Evolutionary conservation across 148 eudicot species (phyloP).

Genomic region (Limonium bicolor): DNA sequence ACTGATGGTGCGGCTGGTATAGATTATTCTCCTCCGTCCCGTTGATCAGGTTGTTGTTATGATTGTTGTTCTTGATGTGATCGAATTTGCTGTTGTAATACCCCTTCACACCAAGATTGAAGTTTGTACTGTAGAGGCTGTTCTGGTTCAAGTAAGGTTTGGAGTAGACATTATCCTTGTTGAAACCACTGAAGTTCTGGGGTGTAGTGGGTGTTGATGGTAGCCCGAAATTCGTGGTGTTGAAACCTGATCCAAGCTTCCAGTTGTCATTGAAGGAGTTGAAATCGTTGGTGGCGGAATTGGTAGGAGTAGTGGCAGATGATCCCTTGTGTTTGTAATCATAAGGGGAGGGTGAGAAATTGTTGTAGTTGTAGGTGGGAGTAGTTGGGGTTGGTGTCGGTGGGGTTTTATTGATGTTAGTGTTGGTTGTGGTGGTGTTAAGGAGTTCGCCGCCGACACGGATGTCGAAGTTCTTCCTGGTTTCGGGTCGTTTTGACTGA

Average conservation of each 20-base stretch:
- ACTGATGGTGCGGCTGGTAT: slow-evolving; percentile 1
- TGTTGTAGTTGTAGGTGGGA: slow-evolving; percentile 4
- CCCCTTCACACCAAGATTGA: slow-evolving; percentile 18
- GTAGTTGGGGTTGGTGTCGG: background rate
- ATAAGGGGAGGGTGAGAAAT: background rate
- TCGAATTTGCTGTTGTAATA: slow-evolving; percentile 15
- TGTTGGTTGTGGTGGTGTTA: slow-evolving; percentile 3
- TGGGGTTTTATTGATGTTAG: slow-evolving; percentile 1
- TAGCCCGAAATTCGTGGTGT: slow-evolving; percentile 20
- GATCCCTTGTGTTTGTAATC: slow-evolving; percentile 4
- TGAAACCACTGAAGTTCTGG: slow-evolving; percentile 52
- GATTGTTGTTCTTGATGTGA: background rate
- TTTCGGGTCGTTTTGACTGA: slow-evolving; percentile 33
- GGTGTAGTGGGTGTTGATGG: background rate
- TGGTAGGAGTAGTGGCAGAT: no score
- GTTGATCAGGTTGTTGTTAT: slow-evolving; percentile 1
- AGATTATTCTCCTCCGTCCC: slow-evolving; percentile 21
- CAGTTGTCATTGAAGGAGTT: slow-evolving; percentile 23
- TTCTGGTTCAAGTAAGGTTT: slow-evolving; percentile 26
- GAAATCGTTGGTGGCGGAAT: slow-evolving; percentile 9
- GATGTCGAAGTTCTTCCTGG: slow-evolving; percentile 65
- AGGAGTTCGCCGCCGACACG: slow-evolving; percentile 34
- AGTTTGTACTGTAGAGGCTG: slow-evolving; percentile 14
- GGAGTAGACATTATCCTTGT: slow-evolving; percentile 65
- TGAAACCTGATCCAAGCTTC: slow-evolving; percentile 33